Percentiles rank a stretch among this genome's conserved stretches.
Evolutionary conservation across 805 yeast genomes (phyloP).

Genomic region (Candida ulmi): DNA sequence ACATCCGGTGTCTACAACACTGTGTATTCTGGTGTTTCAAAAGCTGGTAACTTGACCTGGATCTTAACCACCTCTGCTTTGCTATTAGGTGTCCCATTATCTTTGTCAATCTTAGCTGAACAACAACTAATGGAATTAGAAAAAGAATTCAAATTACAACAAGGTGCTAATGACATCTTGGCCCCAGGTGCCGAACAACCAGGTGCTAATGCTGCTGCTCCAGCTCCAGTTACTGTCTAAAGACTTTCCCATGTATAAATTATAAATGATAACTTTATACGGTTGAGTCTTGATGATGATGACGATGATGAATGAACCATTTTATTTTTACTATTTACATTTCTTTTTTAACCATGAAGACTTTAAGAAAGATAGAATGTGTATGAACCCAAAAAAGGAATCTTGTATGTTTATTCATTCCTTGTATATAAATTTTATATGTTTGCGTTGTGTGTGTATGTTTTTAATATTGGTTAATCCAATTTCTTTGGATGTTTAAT

Average conservation of each 20-base stretch:
- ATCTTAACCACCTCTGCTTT: constrained; percentile 75
- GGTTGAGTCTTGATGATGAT: no score
- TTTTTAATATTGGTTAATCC: not conserved
- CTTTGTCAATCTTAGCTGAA: constrained; percentile 84
- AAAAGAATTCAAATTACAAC: constrained; percentile 80
- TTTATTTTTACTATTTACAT: no score
- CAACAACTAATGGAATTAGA: constrained; percentile 93
- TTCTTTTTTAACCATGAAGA: no score
- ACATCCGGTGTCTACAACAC: constrained; percentile 31
- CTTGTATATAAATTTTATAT: not conserved
- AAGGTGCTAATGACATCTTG: constrained; percentile 67
- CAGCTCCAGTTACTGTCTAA: not conserved
- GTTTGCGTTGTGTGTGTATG: not conserved
- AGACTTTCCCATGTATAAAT: no score
- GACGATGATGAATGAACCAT: not conserved
- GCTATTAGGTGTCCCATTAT: constrained; percentile 87
- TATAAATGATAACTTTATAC: no score
- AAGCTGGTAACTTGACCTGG: constrained; percentile 81
- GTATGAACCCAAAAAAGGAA: not conserved
- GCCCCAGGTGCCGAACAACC: constrained; percentile 60
- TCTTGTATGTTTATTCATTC: not conserved
- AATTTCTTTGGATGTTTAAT: constrained; percentile 65
- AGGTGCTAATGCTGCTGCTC: constrained; percentile 25
- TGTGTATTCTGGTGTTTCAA: constrained; percentile 41
- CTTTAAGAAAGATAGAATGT: not conserved